Percentiles rank a stretch among this genome's conserved stretches.
These are phyloP conservation scores for Xylariomycetidae sp. DNA, from an alignment of 2,329 filamentous ascomycete species.

Conservation along the genomic window DNA sequence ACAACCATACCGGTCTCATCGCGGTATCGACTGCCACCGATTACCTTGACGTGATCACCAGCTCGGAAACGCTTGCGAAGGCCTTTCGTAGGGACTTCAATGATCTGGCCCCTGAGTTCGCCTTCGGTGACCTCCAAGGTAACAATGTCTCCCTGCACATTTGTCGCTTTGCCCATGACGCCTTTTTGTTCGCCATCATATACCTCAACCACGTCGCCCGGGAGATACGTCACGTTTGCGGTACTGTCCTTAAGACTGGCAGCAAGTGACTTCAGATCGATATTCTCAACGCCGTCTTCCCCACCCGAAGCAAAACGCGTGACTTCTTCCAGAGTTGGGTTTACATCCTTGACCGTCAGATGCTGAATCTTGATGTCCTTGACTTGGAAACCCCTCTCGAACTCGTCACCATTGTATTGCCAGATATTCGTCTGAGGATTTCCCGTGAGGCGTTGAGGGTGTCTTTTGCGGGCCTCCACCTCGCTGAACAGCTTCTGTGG, in stretches of 20 bases:
- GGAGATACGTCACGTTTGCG: slow-evolving; percentile 77
- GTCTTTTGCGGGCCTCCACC: slow-evolving; percentile 82
- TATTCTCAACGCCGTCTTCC: slow-evolving; percentile 88
- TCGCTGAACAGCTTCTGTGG: slow-evolving; percentile 92
- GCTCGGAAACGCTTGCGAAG: slow-evolving; percentile 88
- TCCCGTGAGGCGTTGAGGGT: slow-evolving; percentile 57
- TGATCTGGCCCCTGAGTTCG: slow-evolving; percentile 72
- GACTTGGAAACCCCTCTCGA: slow-evolving; percentile 87
- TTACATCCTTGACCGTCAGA: slow-evolving; percentile 82
- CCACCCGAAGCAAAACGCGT: slow-evolving; percentile 86
- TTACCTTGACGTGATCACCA: slow-evolving; percentile 98
- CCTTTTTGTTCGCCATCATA: slow-evolving; percentile 94
- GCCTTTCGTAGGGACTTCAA: slow-evolving; percentile 89
- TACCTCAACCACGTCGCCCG: slow-evolving; percentile 94
- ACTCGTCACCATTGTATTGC: slow-evolving; percentile 83
- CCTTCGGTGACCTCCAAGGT: slow-evolving; percentile 82
- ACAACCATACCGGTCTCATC: slow-evolving; percentile 98
- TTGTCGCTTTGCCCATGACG: slow-evolving; percentile 77
- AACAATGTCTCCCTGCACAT: slow-evolving; percentile 88
- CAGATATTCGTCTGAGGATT: slow-evolving; percentile 78
- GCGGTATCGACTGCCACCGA: slow-evolving; percentile 87
- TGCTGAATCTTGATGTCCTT: slow-evolving; percentile 91
- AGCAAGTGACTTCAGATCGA: slow-evolving; percentile 86
- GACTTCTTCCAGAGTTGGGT: slow-evolving; percentile 89
- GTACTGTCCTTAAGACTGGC: slow-evolving; percentile 84